These are phyloP conservation scores for Leishmania major DNA, from an alignment of 208 protist genomes.

Conservation along the genomic window DNA sequence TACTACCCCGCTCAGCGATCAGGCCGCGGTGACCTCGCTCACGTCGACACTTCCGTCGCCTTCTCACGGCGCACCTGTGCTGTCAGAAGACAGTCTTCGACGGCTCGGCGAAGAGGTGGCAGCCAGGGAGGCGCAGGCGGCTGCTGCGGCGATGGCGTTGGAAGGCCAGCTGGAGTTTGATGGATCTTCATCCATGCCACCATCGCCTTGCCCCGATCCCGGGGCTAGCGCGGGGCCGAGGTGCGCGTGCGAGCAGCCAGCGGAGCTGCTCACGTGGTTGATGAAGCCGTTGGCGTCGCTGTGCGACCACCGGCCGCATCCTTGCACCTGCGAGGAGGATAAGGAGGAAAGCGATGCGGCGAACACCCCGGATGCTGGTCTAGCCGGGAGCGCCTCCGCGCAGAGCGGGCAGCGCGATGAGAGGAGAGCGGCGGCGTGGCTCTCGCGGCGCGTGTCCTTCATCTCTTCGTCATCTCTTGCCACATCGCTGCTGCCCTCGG, in stretches of 20 bases:
- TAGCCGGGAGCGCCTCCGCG: not conserved
- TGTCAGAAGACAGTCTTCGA: not conserved
- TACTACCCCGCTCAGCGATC: not conserved
- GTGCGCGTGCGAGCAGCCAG: slow-evolving; percentile 4
- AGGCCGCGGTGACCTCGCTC: not conserved
- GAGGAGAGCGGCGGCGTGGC: slow-evolving; percentile 5
- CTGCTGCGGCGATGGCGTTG: not conserved
- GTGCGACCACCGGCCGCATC: not conserved
- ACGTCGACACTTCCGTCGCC: slow-evolving; percentile 8
- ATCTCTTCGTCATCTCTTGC: slow-evolving; percentile 17
- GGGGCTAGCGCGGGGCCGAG: not conserved
- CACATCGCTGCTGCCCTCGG: not conserved
- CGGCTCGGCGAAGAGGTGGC: not conserved
- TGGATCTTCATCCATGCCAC: not conserved
- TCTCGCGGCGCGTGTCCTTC: slow-evolving; percentile 27
- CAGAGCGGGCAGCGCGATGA: not conserved
- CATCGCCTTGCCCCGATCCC: not conserved
- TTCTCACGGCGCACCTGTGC: not conserved
- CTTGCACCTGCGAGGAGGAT: not conserved
- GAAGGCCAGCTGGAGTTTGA: not conserved
- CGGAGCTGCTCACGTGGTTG: slow-evolving; percentile 1
- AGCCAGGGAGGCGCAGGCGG: not conserved
- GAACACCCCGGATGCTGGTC: not conserved
- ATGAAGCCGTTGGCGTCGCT: slow-evolving; percentile 3
- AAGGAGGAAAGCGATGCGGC: not conserved